Conservation (phyloP, 176 grass and related monocot species). For the Rhipidocladum racemiflorum region DNA sequence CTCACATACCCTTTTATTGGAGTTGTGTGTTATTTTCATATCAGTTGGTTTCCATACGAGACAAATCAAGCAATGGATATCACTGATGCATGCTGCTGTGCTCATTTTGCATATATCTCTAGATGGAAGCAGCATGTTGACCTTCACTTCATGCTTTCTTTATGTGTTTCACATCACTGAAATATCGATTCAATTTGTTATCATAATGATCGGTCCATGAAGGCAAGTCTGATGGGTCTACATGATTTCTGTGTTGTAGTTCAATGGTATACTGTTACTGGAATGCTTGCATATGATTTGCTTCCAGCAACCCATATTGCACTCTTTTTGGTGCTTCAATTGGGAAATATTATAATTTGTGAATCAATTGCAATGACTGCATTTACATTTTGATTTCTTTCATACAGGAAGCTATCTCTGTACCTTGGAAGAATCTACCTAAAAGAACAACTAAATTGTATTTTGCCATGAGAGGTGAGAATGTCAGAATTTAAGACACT, state of each 20-base stretch:
- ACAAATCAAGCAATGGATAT: background rate
- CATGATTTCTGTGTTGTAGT: background rate
- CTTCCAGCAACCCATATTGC: background rate
- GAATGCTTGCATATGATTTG: background rate
- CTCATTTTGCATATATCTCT: background rate
- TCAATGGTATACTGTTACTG: background rate
- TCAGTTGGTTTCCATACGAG: background rate
- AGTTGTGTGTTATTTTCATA: background rate
- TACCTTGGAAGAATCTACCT: slow-evolving; percentile 72
- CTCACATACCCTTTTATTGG: background rate
- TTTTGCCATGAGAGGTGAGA: slow-evolving; percentile 72
- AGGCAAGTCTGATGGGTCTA: background rate
- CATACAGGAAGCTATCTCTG: slow-evolving; percentile 70
- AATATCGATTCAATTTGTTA: background rate
- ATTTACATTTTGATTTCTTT: background rate
- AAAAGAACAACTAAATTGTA: slow-evolving; percentile 71
- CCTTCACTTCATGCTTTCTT: background rate
- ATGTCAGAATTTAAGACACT: background rate
- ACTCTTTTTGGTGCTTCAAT: background rate
- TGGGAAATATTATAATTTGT: background rate
- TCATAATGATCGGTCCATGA: background rate
- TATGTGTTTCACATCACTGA: background rate
- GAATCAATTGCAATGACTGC: background rate
- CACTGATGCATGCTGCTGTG: background rate
- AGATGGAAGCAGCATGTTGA: background rate